Base-by-base conservation (phyloP, 768 basidiomycete species). In the Lactifluus pinguis region DNA sequence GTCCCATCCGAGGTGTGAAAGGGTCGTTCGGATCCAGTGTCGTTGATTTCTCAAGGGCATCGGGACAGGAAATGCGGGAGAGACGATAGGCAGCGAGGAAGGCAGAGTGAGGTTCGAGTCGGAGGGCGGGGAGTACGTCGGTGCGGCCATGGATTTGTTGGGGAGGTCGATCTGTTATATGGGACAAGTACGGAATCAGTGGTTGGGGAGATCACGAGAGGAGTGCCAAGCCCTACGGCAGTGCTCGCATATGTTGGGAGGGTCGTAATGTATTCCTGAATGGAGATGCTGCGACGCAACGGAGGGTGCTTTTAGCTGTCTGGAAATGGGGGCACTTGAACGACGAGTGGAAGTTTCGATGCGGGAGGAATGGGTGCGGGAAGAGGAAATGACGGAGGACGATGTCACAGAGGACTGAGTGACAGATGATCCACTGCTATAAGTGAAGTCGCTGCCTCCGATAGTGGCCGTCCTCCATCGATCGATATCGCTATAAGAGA, bases 31-130 rank as follows among this genome's bases (percentile, higher is more conserved):
- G 62, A 29, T 60, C 38, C 13, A 62, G 8, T 1, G 61, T 39
- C 17, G 57, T 62, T 36, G 61, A 42, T 9, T 19, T 48, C 38
- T 62, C 61, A 11, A 62, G 59, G 4, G 44, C 44, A 42, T 59
- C 52, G 17, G 65, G 63, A 39, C 55, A 60, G 7, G 63, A 57
- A 14, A 66, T 29, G 17, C 57, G 65, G 11, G 60, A 49, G 39
- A 66, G 57, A 17, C 60, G 65, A 49, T 65, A 65, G 32, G 65
- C 63, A 30, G 65, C 59, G 19, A 65, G 60, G 48, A 66, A 66
- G 30, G 65, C 59, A 25, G 65, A 66, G 15, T 61, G 53, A 15
- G 65, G 63, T 42, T 66, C 63, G 25, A 66, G 59, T 42, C 64
- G 65, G 17, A 66, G 65, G 10, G 65, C 65, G 3, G 65, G 65